Evolutionary conservation across 768 basidiomycete species (phyloP), one percentile per base, ranked within the genome.

Genomic region (Suillus americanus): DNA sequence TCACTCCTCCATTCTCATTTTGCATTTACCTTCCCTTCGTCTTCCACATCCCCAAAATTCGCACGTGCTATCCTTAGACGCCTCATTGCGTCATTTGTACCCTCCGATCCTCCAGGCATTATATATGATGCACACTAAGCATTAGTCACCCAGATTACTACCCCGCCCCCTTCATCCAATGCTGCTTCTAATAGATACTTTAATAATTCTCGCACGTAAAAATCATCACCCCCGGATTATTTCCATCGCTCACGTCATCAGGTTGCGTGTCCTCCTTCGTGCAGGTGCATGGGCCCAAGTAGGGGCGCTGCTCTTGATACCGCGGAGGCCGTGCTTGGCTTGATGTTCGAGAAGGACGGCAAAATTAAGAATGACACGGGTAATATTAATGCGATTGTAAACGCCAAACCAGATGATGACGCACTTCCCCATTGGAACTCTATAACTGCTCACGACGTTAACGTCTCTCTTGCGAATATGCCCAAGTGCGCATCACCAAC

Each of bases 61-160:
- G 85, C 88, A 0, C 86, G 86, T 45, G 85, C 82, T 13, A 78
- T 71, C 78, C 51, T 53, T 61, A 67, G 51, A 53, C 51, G 28
- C 51, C 30, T 53, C 51, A 33, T 53, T 20, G 51, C 51, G 10
- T 53, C 51, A 33, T 53, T 53, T 10, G 28, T 53, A 33, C 30
- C 82, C 4, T 74, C 79, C 12, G 83, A 87, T 66, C 81, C 86
- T 1, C 84, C 85, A 5, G 82, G 85, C 35, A 69, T 83, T 45
- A 68, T 83, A 5, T 90, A 91, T 66, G 70, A 77, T 10, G 79
- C 85, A 0, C 84, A 90, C 64, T 79, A 91, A 37, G 80, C 84
- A 14, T 79, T 85, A 50, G 83, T 91, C 55, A 76, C 80, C 1
- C 75, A 81, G 16, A 71, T 82, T 35, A 79, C 79, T 61, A 73